These are phyloP conservation scores for Linnemannia zychae DNA, from an alignment of 192 early-diverging fungal species.

Conservation along the genomic window DNA sequence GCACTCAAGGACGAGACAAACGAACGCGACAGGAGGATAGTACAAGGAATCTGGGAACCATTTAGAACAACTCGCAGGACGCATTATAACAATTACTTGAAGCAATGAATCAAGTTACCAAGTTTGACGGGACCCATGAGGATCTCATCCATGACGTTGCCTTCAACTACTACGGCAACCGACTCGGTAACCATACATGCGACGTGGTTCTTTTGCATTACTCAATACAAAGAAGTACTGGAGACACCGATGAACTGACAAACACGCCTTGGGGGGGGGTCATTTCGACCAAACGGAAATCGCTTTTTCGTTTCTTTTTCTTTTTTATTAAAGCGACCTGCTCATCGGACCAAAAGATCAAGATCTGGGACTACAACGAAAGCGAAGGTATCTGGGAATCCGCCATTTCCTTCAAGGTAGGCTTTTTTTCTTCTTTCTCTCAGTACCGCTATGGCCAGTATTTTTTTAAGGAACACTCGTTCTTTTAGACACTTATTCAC, in stretches of 20 bases:
- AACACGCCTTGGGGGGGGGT: too few species aligned
- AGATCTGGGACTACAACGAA: constrained; percentile 92
- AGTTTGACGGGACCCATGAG: constrained; percentile 84
- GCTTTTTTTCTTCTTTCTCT: background rate
- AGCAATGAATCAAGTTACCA: constrained; percentile 61
- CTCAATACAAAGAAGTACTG: too few species aligned
- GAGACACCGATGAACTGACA: too few species aligned
- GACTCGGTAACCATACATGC: constrained; percentile 62
- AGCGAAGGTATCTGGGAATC: constrained; percentile 78
- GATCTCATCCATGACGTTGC: constrained; percentile 95
- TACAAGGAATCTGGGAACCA: background rate
- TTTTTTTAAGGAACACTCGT: background rate
- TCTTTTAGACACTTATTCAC: background rate
- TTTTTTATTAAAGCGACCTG: constrained; percentile 70
- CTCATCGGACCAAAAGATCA: constrained; percentile 93
- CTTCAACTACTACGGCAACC: constrained; percentile 94
- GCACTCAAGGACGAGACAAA: too few species aligned
- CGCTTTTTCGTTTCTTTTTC: background rate
- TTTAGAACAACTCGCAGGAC: too few species aligned
- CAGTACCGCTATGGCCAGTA: background rate
- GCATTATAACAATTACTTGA: background rate
- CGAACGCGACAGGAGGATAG: background rate
- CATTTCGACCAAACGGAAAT: too few species aligned
- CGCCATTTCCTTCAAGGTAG: constrained; percentile 84
- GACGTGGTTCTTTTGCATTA: background rate